Base-by-base conservation (phyloP, 2,329 filamentous ascomycete genomes). In the Didymella segeticola region DNA sequence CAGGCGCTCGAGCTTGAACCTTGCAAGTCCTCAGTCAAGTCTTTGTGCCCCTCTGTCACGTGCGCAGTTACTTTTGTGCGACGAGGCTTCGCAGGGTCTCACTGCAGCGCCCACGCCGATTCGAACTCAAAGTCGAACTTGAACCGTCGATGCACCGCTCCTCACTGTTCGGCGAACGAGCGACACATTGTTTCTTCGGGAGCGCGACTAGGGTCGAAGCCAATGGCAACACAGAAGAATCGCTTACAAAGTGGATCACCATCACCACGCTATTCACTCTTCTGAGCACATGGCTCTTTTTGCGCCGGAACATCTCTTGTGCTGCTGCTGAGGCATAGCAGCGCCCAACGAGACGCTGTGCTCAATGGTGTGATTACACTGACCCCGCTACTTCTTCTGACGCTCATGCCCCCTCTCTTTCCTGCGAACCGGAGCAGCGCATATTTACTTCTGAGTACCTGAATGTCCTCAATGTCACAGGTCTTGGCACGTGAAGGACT, bases 191-290 rank as follows among this genome's bases (percentile, higher is more conserved):
- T 43, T 30, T 48, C 20, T 19, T 43, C 22, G 51, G 39, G 41
- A 41, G 39, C 34, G 29, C 41, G 45, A 54, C 51, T 33, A 46
- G 51, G 51, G 27, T 45, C 12, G 27, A 46, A 46, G 30, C 60
- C 60, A 60, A 62, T 60, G 30, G 53, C 37, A 53, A 47, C 33
- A 34, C 29, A 43, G 46, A 36, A 52, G 53, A 52, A 56, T 60
- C 55, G 60, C 57, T 54, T 54, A 54, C 51, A 45, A 31, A 54
- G 51, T 54, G 45, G 45, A 54, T 45, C 51, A 41, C 42, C 53
- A 39, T 53, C 51, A 57, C 50, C 39, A 37, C 47, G 53, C 46
- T 47, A 47, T 60, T 56, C 57, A 60, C 57, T 58, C 49, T 54
- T 53, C 42, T 43, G 37, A 39, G 48, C 43, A 55, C 41, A 56